Percentiles rank a stretch among this genome's conserved stretches.
These are phyloP conservation scores for Thalassiosira mediterranea DNA, from an alignment of 352 stramenopile species.

Conservation along the genomic window DNA sequence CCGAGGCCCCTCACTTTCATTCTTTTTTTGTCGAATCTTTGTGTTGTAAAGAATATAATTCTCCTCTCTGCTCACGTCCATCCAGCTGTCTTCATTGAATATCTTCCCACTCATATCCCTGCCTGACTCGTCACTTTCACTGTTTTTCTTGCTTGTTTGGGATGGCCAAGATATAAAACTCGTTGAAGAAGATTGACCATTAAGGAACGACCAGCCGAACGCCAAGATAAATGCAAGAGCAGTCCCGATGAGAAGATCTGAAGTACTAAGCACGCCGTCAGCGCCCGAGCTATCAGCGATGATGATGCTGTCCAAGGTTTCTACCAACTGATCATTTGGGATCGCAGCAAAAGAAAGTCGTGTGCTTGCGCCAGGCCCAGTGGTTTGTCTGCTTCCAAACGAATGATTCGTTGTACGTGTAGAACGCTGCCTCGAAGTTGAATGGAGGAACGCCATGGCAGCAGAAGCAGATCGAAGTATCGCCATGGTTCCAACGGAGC, in stretches of 20 bases:
- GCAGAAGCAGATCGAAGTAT: too few relatives aligned
- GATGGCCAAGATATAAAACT: slow-evolving; percentile 51
- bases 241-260: slow-evolving; percentile 58
- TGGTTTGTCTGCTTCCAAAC: too few relatives aligned
- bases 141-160: slow-evolving; percentile 20
- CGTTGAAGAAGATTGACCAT: slow-evolving; percentile 56
- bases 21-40: slow-evolving; percentile 32
- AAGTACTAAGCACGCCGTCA: too few relatives aligned
- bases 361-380: too few relatives aligned
- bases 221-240: slow-evolving; percentile 58
- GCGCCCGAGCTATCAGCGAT: too few relatives aligned
- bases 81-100: slow-evolving; percentile 69
- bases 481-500: too few relatives aligned
- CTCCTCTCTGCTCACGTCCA: slow-evolving; percentile 71
- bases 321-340: too few relatives aligned
- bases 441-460: too few relatives aligned
- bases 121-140: background rate
- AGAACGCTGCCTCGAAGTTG: too few relatives aligned
- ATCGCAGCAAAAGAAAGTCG: too few relatives aligned
- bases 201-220: slow-evolving; percentile 56
- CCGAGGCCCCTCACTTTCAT: slow-evolving; percentile 6
- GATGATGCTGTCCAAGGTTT: too few relatives aligned
- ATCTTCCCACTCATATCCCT: slow-evolving; percentile 26
- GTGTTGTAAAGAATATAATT: slow-evolving; percentile 77
- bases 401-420: too few relatives aligned